Base-by-base conservation (phyloP, 805 yeast species). In the Cyberlindnera petersonii region DNA sequence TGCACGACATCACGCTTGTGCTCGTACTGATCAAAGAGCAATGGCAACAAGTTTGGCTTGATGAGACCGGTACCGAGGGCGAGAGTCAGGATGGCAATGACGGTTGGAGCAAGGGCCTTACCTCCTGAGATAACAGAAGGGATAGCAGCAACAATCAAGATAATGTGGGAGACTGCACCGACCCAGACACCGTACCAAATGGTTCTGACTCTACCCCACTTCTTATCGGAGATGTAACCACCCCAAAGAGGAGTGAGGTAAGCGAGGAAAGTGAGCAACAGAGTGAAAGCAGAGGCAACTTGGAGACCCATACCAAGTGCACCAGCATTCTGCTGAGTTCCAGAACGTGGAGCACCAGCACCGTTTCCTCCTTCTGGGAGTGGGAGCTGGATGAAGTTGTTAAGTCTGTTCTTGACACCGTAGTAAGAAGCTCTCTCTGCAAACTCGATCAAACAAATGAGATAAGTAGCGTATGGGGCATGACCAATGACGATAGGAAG, bases 41-140 rank as follows among this genome's bases (percentile, higher is more conserved):
- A 68, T 6, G 87, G 75, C 20, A 84, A 77, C 68, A 55, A 45
- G 51, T 84, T 83, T 27, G 88, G 71, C 59, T 85, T 85, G 58
- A 85, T 85, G 50, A 87, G 81, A 55, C 93, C 93, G 23, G 93
- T 81, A 28, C 87, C 91, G 24, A 82, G 50, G 50, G 91, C 91
- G 51, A 85, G 75, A 35, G 78, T 56, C 42, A 66, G 47, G 33
- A 66, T 61, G 18, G 67, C 46, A 14, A 58, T 55, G 38, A 65
- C 52, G 14, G 78, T 76, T 27, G 91, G 89, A 46, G 79, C 87
- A 38, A 77, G 58, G 19, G 85, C 73, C 26, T 83, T 71, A 17
- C 66, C 65, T 33, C 60, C 59, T 19, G 61, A 59, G 28, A 80
- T 69, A n/a, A 72, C 65, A 19, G 59, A 39, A 18, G 88, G 89